Evolutionary conservation across 805 yeast genomes (phyloP).

Genomic region (Kodamaea kaohsiungensis): DNA sequence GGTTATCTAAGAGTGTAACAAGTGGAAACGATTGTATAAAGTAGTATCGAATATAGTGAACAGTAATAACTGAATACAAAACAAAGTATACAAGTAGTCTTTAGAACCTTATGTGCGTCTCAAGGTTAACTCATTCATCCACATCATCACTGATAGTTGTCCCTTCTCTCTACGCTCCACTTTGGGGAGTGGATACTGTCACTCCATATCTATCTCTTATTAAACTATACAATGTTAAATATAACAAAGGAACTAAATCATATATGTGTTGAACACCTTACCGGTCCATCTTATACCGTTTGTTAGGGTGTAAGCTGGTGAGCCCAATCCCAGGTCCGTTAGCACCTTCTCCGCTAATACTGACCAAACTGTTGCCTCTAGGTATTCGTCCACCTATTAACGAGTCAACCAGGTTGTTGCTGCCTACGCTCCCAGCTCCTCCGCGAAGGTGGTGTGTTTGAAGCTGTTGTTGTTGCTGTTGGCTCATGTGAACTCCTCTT

Average conservation of each 20-base stretch:
- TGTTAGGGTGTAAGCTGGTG: slow-evolving; percentile 3
- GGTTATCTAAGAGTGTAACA: no score
- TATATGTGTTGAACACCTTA: background rate
- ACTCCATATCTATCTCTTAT: slow-evolving; percentile 3
- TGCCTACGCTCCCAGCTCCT: background rate
- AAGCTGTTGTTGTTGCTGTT: slow-evolving; percentile 4
- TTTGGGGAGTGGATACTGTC: background rate
- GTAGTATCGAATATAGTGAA: no score
- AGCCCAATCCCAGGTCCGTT: background rate
- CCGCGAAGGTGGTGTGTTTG: slow-evolving; percentile 6
- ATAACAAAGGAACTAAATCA: slow-evolving; percentile 1
- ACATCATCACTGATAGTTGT: background rate
- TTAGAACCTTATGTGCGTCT: no score
- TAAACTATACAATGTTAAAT: background rate
- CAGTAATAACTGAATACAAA: no score
- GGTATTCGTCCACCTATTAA: background rate
- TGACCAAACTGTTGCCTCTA: slow-evolving; percentile 6
- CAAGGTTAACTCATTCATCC: no score
- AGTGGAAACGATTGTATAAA: no score
- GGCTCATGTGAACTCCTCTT: background rate
- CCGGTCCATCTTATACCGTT: slow-evolving; percentile 8
- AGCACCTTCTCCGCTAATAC: background rate
- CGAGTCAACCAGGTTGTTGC: background rate
- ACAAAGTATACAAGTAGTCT: no score
- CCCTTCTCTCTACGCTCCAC: background rate